Conservation (phyloP, 768 basidiomycete genomes). For the Pleurotus citrinopileatus region DNA sequence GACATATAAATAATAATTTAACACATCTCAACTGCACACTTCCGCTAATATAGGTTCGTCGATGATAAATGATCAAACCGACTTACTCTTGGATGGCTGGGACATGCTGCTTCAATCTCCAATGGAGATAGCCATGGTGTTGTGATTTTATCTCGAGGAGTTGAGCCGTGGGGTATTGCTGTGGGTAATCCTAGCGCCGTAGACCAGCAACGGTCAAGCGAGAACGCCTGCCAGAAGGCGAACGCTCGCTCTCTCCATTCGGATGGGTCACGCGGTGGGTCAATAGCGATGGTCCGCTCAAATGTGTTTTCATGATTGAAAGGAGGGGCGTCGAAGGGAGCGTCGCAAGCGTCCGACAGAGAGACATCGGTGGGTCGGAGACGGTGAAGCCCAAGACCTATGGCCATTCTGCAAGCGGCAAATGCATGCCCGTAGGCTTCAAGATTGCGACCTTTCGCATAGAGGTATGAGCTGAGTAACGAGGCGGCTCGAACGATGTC, state of each 20-base stretch:
- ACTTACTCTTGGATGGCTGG: neutral
- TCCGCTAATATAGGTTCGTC: neutral
- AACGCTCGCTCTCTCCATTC: constrained; percentile 47
- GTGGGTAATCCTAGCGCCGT: constrained; percentile 52
- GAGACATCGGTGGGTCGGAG: constrained; percentile 29
- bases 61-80: constrained; percentile 14
- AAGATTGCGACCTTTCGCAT: constrained; percentile 49
- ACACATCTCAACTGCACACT: neutral
- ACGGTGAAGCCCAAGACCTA: constrained; percentile 58
- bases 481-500: constrained; percentile 61
- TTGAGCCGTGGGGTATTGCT: constrained; percentile 49
- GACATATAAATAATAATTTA: neutral
- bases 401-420: constrained; percentile 58
- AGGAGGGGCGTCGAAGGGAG: neutral
- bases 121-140: constrained; percentile 44
- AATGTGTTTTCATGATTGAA: constrained; percentile 7
- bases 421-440: constrained; percentile 64
- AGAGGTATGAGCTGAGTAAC: constrained; percentile 59
- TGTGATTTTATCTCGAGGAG: constrained; percentile 43
- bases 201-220: constrained; percentile 61
- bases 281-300: constrained; percentile 23
- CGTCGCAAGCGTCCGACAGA: constrained; percentile 15
- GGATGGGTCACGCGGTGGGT: constrained; percentile 33
- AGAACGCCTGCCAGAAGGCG: constrained; percentile 62
- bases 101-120: neutral